These are phyloP conservation scores for Liquidambar formosana DNA, from an alignment of 164 flowering plant species.

Conservation along the genomic window DNA sequence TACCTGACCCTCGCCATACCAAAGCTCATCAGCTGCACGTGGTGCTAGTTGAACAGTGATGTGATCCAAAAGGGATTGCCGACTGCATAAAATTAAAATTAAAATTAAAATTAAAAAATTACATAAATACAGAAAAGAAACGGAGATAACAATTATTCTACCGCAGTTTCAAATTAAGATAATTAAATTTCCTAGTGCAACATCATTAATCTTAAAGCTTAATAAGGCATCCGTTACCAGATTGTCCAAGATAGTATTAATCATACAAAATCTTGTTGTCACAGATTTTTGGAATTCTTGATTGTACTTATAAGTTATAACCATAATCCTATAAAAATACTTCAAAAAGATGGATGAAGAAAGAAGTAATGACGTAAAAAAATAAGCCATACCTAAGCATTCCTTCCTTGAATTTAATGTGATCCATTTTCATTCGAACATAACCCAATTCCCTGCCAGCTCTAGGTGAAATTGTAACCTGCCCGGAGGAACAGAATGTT, in stretches of 20 bases:
- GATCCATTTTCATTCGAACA: conserved; percentile 84
- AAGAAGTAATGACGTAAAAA: not conserved
- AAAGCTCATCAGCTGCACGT: conserved; percentile 95
- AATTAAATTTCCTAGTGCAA: not conserved
- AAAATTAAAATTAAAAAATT: no score
- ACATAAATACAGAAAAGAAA: not conserved
- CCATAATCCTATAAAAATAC: not conserved
- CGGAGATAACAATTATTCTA: not conserved
- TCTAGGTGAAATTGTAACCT: conserved; percentile 90
- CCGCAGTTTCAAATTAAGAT: not conserved
- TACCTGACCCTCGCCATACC: conserved; percentile 85
- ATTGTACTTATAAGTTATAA: not conserved
- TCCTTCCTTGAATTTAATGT: conserved; percentile 67
- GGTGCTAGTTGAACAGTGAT: conserved; percentile 93
- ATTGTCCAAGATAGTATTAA: not conserved
- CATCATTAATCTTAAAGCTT: not conserved
- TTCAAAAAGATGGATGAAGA: not conserved
- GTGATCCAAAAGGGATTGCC: conserved; percentile 82
- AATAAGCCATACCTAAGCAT: conserved; percentile 61
- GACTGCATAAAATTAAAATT: conserved; percentile 46
- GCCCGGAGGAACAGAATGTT: conserved; percentile 3
- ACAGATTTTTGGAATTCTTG: not conserved
- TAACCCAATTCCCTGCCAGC: conserved; percentile 93
- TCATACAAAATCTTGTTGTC: not conserved
- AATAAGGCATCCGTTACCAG: not conserved